Percentiles rank a stretch among this genome's conserved stretches.
phyloP scores from a whole-genome alignment of 768 basidiomycete genomes.

The Mycena galericulata region DNA sequence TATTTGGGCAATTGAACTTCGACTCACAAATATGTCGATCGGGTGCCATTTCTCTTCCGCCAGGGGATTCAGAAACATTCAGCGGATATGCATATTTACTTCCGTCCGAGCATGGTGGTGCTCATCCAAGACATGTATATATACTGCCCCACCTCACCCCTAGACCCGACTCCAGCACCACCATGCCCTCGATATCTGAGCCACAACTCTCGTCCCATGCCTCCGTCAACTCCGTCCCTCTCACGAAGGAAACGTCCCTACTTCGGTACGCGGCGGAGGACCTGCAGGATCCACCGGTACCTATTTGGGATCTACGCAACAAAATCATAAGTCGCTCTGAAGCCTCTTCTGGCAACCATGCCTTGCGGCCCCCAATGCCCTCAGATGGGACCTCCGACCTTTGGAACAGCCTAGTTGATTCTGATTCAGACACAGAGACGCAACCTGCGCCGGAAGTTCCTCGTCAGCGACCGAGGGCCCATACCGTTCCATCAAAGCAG shows the following conservation, averaged over 20 bases:
- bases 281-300: constrained; percentile 59
- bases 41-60: not conserved
- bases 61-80: not conserved
- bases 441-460: not conserved
- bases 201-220: not conserved
- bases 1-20: constrained; percentile 19
- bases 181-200: constrained; percentile 6
- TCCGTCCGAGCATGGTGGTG: constrained; percentile 4
- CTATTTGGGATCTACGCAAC: constrained; percentile 56
- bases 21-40: not conserved
- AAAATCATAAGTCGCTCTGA: constrained; percentile 41
- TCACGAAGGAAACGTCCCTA: constrained; percentile 26
- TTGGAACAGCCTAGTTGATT: constrained; percentile 8
- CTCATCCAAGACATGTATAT: not conserved
- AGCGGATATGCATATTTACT: constrained; percentile 18
- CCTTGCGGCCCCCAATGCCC: constrained; percentile 9
- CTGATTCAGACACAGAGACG: constrained; percentile 19
- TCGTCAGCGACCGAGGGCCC: constrained; percentile 11
- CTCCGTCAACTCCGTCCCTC: constrained; percentile 7
- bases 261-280: constrained; percentile 57
- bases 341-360: not conserved
- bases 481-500: constrained; percentile 23
- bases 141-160: constrained; percentile 3
- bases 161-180: not conserved
- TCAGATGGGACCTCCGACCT: constrained; percentile 15